Evolutionary conservation across 768 basidiomycete species (phyloP).

Genomic region (Russula olivacea): DNA sequence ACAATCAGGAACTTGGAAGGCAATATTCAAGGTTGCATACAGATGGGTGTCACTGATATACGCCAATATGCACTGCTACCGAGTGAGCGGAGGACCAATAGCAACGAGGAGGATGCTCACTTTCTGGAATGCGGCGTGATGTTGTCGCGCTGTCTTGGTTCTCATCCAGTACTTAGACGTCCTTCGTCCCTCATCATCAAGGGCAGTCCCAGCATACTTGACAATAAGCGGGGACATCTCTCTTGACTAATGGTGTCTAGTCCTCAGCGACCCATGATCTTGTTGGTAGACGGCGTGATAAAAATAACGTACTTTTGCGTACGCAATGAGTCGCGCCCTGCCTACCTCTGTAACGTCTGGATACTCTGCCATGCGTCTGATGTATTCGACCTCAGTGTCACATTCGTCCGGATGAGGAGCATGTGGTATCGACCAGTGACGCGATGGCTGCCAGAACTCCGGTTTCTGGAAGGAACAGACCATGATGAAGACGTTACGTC

Average conservation of each 20-base stretch:
- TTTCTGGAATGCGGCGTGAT: slow-evolving; percentile 72
- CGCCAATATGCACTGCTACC: slow-evolving; percentile 60
- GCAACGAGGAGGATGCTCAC: slow-evolving; percentile 32
- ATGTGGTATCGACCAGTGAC: slow-evolving; percentile 64
- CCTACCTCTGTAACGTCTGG: slow-evolving; percentile 33
- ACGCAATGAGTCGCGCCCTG: slow-evolving; percentile 32
- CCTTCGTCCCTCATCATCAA: slow-evolving; percentile 39
- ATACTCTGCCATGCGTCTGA: slow-evolving; percentile 31
- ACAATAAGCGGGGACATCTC: slow-evolving; percentile 62
- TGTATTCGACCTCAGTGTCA: slow-evolving; percentile 28
- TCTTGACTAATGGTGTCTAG: slow-evolving; percentile 47
- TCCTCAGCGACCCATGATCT: neutral
- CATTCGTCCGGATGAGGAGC: slow-evolving; percentile 50
- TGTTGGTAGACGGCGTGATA: neutral
- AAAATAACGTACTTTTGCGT: slow-evolving; percentile 28
- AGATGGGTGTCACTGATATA: slow-evolving; percentile 77
- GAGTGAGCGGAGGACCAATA: neutral
- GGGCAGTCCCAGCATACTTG: slow-evolving; percentile 45
- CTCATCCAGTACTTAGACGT: slow-evolving; percentile 76
- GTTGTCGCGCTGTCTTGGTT: slow-evolving; percentile 58
- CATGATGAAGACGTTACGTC: slow-evolving; percentile 53
- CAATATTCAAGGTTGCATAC: slow-evolving; percentile 34
- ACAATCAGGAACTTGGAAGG: slow-evolving; percentile 14
- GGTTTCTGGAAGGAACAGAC: slow-evolving; percentile 79
- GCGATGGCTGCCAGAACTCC: slow-evolving; percentile 65